Base-by-base conservation (phyloP, 2,329 filamentous ascomycete species). In the Claviceps pusilla region DNA sequence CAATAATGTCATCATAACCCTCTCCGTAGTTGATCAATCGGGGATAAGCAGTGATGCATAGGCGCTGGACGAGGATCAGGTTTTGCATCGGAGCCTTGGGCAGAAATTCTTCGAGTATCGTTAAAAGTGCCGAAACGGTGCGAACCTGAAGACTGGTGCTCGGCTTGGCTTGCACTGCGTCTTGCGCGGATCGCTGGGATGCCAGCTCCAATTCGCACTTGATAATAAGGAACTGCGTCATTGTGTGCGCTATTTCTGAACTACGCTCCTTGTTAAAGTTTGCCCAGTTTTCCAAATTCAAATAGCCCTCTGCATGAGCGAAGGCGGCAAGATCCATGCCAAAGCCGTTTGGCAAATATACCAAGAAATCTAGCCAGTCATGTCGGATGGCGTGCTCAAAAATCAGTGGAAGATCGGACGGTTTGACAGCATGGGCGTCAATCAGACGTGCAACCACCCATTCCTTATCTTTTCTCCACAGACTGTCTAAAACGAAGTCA, bases 11-110 rank as follows among this genome's bases (percentile, higher is more conserved):
- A 67, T 98, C 89, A 58, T 86, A 90, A 4, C 87, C 89, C 69
- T 95, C 88, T 2, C 89, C 90, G 61, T 95, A 97, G 64, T 98
- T 98, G 73, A 98, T 95, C 35, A 98, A 73, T 47, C 93, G 80
- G 7, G 93, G 94, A 62, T 97, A 98, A 1, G 87, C 85, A 55
- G 90, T 90, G 58, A 98, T 89, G 67, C 90, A 96, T 53, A 84
- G 81, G 37, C 91, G 81, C 69, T 96, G 90, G 33, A 95, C 80
- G 14, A 82, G 73, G 51, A 93, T 88, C 29, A 95, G 76, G 53
- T 91, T 84, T 51, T 85, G 68, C 54, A 80, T 66, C 59, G 77
- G 73, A 55, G 75, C 70, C 69, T 79, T 74, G 57, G 80, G 79
- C 49, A 83, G 62, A 48, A 79, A 84, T 57, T 87, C 84, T 57